Evolutionary conservation across 768 basidiomycete genomes (phyloP).

Genomic region (Ramaria sp.): DNA sequence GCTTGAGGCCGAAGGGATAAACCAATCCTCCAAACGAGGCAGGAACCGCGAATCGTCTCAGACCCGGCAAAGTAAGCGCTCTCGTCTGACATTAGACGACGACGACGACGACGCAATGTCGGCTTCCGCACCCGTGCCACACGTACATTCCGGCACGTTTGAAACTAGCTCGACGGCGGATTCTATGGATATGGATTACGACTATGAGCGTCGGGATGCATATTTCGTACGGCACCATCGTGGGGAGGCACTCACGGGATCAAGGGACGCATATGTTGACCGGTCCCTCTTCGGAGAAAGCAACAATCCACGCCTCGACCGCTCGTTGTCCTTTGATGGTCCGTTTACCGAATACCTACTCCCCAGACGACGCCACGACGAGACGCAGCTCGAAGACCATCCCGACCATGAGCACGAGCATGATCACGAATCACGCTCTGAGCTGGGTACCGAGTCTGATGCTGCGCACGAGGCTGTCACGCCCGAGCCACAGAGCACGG

Average conservation of each 20-base stretch:
- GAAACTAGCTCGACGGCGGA: neutral
- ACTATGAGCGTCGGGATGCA: neutral
- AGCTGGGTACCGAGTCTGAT: neutral
- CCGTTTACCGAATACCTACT: too few species aligned
- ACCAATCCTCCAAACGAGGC: neutral
- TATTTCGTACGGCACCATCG: neutral
- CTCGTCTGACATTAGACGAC: neutral
- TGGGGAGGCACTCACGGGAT: neutral
- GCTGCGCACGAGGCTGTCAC: constrained; percentile 7
- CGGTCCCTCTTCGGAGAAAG: neutral
- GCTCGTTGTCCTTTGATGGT: neutral
- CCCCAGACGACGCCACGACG: neutral
- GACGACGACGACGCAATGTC: neutral
- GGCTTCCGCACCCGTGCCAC: neutral
- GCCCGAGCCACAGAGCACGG: neutral
- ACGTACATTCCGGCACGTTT: neutral
- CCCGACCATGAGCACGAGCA: neutral
- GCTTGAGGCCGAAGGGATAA: neutral
- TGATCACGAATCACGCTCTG: neutral
- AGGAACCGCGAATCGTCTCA: neutral
- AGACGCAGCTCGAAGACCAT: neutral
- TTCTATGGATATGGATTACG: neutral
- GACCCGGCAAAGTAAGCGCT: neutral
- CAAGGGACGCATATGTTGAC: neutral
- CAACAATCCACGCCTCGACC: neutral